Base-by-base conservation (phyloP, 768 basidiomycete genomes). In the Lenzites betulinus region DNA sequence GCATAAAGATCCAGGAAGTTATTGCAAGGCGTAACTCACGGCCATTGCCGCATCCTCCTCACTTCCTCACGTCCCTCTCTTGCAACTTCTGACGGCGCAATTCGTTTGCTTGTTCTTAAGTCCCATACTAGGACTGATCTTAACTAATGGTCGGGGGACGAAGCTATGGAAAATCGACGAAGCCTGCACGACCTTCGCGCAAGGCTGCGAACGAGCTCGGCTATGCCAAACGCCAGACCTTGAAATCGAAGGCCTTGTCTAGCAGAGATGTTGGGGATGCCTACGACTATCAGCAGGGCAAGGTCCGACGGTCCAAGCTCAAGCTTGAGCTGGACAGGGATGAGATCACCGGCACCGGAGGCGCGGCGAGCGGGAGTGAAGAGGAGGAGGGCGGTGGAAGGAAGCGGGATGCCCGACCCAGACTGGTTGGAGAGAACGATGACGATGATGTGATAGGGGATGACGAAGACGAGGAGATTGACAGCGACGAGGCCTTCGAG, bases 401-500 rank as follows among this genome's bases (percentile, higher is more conserved):
- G 75, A 30, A 77, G 70, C 43, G 64, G 66, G 52, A 58, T 18
- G 38, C 15, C 50, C 56, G 51, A n/a, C 66, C 85, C 18, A 76
- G 82, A 63, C 68, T 90, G 48, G 78, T 92, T 63, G 86, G 76
- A 43, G 67, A 75, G 66, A 66, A 66, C 46, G 74, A 94, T 60
- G 92, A 95, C 67, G 90, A 93, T 67, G 90, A 93, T 59, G 73
- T 68, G 62, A 79, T 92, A 64, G 85, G 67, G 38, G 65, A 73
- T 62, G 69, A 68, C 47, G 76, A 95, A 63, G 93, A 95, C 68
- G 92, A 94, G 68, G 92, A 94, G 61, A 83, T 94, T 46, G 90
- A 92, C 60, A 89, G 87, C 63, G 93, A 95, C 67, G 87, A 80
- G 62, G 93, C 91, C 1, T 91, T 92, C 60, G 90, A 92, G 62